Conservation (phyloP, 1,284 basidiomycete genomes). For the Marasmius tenuissimus region DNA sequence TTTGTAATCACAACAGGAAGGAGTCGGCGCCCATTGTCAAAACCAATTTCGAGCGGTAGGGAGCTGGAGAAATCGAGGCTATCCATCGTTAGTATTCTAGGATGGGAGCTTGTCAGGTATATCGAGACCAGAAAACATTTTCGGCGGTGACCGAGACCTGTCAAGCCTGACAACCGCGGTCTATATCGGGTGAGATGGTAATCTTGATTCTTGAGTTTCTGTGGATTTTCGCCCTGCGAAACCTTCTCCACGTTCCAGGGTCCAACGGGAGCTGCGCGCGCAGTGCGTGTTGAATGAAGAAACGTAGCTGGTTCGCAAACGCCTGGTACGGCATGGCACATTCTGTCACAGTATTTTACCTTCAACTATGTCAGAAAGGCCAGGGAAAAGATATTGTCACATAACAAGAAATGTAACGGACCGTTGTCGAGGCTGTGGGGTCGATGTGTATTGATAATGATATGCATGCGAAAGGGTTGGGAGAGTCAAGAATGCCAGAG, state of each 20-base stretch:
- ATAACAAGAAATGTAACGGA: no score
- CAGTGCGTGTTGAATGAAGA: neutral
- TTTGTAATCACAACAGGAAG: neutral
- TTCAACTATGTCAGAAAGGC: no score
- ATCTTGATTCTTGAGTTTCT: neutral
- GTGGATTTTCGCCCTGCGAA: neutral
- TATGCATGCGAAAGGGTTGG: neutral
- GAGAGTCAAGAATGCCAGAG: neutral
- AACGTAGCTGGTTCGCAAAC: neutral
- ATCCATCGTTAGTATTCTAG: neutral
- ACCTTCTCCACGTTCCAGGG: neutral
- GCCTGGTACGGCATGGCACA: neutral
- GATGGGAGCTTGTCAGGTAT: neutral
- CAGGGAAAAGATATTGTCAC: no score
- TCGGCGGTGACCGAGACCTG: conserved; percentile 1
- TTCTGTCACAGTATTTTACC: neutral
- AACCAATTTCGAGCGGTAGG: neutral
- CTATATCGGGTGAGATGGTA: neutral
- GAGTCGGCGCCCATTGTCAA: neutral
- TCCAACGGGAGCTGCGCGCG: neutral
- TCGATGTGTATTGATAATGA: no score
- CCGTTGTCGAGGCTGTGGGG: no score
- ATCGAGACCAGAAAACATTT: neutral
- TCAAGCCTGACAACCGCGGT: neutral
- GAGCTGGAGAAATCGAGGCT: neutral